Base-by-base conservation (phyloP, 352 stramenopile species). In the Peronosclerospora sorghi region DNA sequence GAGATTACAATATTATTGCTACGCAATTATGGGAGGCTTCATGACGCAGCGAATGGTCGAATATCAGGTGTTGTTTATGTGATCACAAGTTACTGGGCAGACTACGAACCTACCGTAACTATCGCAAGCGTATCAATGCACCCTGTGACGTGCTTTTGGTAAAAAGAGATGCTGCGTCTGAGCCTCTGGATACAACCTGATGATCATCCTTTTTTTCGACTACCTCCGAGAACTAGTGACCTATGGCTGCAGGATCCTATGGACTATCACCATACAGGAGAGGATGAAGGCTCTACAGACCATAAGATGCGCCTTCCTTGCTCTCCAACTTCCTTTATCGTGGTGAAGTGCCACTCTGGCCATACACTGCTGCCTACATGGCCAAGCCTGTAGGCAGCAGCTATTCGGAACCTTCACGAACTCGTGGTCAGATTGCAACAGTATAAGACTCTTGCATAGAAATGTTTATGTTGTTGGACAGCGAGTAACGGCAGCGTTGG, bases 341-440 rank as follows among this genome's bases (percentile, higher is more conserved):
- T 29, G 41, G 58, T 2, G 21, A 60, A 24, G 65, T 89, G 32
- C 77, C 77, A 30, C 30, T 81, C n/a, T 89, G 77, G 77, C 77
- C 77, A 2, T 89, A 86, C 40, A 48, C 72, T 29, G 52, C 77
- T 9, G 60, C 61, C 6, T 65, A 68, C 17, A 19, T 89, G 28
- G 48, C 48, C 2, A 44, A 60, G 13, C 73, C 73, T n/a, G n/a
- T n/a, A n/a, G n/a, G n/a, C n/a, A n/a, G n/a, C n/a, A n/a, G n/a
- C n/a, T 3, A 81, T 83, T 27, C 40, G 15, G 1, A 57, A 61
- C 19, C 40, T 58, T 1, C 34, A 49, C 0, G 71, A 79, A 8
- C 56, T 88, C 13, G 17, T 47, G 1, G 9, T 17, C 2, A 51
- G 62, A 42, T 23, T 86, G n/a, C 56, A 80, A 45, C 21, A 51